Conservation (phyloP, 2,329 filamentous ascomycete species). For the Ophioceras dolichostomum region DNA sequence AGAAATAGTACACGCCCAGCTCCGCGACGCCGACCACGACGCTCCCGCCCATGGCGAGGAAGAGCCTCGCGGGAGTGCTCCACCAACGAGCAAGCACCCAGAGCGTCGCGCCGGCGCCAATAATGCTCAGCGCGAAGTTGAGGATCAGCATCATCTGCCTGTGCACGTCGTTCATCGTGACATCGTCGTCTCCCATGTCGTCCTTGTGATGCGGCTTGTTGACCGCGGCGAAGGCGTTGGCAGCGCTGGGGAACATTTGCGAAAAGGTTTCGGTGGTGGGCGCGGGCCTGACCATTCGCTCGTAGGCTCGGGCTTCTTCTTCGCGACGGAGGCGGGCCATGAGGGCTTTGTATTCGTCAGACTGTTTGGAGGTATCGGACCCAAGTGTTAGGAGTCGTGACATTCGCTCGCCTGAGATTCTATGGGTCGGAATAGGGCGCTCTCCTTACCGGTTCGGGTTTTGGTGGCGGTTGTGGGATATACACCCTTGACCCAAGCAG, state of each 20-base stretch:
- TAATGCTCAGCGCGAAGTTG: conserved; percentile 79
- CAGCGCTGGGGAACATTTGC: conserved; percentile 40
- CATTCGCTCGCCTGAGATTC: too few species aligned
- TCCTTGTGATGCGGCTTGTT: conserved; percentile 32
- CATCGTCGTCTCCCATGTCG: conserved; percentile 37
- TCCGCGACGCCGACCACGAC: conserved; percentile 62
- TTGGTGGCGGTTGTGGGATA: conserved; percentile 66
- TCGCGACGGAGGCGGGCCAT: conserved; percentile 77
- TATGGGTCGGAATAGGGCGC: too few species aligned
- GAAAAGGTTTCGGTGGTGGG: conserved; percentile 44
- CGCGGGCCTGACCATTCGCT: conserved; percentile 60
- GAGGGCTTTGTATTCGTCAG: conserved; percentile 70
- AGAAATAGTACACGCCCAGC: conserved; percentile 65
- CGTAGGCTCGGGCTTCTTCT: conserved; percentile 72
- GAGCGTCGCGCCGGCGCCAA: conserved; percentile 64
- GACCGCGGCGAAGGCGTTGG: conserved; percentile 39
- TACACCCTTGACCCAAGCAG: conserved; percentile 64
- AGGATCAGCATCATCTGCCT: conserved; percentile 75
- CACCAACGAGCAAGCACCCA: conserved; percentile 72
- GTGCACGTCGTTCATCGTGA: conserved; percentile 62
- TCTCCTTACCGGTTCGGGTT: conserved; percentile 62
- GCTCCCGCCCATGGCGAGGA: conserved; percentile 59
- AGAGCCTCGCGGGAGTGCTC: conserved; percentile 57
- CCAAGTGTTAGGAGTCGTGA: conserved; percentile 7
- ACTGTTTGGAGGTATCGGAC: conserved; percentile 37